Evolutionary conservation across 768 basidiomycete species (phyloP), one percentile per base, ranked within the genome.

Genomic region (Suillus sp.): DNA sequence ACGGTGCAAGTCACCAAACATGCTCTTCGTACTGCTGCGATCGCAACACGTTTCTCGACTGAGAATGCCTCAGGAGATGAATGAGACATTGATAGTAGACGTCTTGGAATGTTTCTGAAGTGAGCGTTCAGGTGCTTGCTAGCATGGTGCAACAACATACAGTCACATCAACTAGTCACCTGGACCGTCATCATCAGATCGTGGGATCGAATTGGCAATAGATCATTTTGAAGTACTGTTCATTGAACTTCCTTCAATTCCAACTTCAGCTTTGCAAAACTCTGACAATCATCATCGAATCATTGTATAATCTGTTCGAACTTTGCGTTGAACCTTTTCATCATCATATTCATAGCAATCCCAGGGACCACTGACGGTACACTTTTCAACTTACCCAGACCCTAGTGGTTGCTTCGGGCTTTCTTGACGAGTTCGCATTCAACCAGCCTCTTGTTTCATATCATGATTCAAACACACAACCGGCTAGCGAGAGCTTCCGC

Each of bases 1-100:
- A 98, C 92, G 2, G 89, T 84, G 2, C 89, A 85, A 1, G 96
- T 96, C 65, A 97, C 80, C 30, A 82, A 79, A 72, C 92, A 95
- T 4, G 96, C 96, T 42, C 96, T 79, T 20, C 93, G 84, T 40
- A 98, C 96, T 4, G 96, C 95, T 22, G 89, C 83, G 61, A 97
- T 77, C 10, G 94, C 95, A 63, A 98, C 83, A 69, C 87, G 83
- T 67, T 90, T 88, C 78, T 99, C 96, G 47, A 79, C 69, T 1
- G 84, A 78, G 70, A 86, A 88, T 59, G 82, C 25, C 5, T 57
- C 56, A 4, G 37, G 20, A 18, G 56, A 57, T 4, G 27, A 11
- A 40, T 27, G 38, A 20, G 56, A 57, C 56, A 57, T 57, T n/a
- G 56, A 57, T 27, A 57, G 7, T 57, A 30, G 27, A 20, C 56